Base-by-base conservation (phyloP, 2,329 filamentous ascomycete genomes). In the Scedosporium dehoogii region DNA sequence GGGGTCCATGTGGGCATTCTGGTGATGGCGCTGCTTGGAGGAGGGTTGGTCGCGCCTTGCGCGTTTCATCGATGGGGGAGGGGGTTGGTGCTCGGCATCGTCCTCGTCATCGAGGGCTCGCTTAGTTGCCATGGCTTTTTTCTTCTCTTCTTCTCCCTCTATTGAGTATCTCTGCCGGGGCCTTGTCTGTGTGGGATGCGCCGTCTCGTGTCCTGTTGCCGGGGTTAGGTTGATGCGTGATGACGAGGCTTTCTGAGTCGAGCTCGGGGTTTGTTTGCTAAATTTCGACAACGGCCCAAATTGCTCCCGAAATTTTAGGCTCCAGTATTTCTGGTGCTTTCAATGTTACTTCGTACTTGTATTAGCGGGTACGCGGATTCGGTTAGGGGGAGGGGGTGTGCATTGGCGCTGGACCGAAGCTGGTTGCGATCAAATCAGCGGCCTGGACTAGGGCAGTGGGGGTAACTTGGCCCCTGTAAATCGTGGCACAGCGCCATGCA, bases 1-100 rank as follows among this genome's bases (percentile, higher is more conserved):
- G 9, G 84, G 81, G 70, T 91, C 82, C 63, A 86, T 79, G 58
- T 75, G 74, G 4, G 76, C 75, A 66, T 77, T 74, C 63, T 78
- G 73, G 61, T 77, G 74, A 60, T 76, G 73, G 64, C 73, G 73
- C 63, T 72, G 64, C 68, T 73, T 76, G 42, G 68, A 59, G 2
- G 51, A 29, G 33, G 29, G 46, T 61, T 63, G 53, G 63, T 68
- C 67, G 53, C 70, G 67, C 64, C 70, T 72, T 65, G 44, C 58
- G 27, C 66, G 66, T 41, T 67, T 67, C 6, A 60, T 27, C 1
- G 63, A 25, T 14, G 16, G 12, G 2, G 59, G 38, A 23, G 46
- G 27, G 3, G 23, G 16, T 7, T 18, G 23, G 4, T n/a, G 38
- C 1, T 18, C 44, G 3, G 25, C 18, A 16, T 38, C 59, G 12